Base-by-base conservation (phyloP, 305 asterid species). In the Striga hermonthica region DNA sequence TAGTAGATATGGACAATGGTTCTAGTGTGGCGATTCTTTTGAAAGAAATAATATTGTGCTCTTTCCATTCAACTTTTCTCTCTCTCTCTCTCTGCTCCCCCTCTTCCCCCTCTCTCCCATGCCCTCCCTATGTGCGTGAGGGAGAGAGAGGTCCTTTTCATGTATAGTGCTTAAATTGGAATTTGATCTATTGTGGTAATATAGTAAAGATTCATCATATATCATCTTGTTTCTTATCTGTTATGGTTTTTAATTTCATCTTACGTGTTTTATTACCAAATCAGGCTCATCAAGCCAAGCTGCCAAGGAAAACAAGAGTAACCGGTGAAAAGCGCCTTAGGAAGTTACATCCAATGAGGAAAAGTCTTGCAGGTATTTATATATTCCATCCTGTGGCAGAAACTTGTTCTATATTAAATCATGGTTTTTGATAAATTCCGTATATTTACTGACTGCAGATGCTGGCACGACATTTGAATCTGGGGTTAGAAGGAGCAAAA, bases 401-500 rank as follows among this genome's bases (percentile, higher is more conserved):
- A 58, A 15, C 38, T 48, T 57, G 59, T 43, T 5, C 40, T 70
- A 62, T 28, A 57, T 40, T 57, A 48, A 15, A 38, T 60, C 58
- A 52, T 64, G 39, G 67, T 69, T 22, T 22, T 22, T 38, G 22
- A 38, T 60, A 72, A 57, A 59, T 71, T 57, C 9, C 44, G 31
- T 69, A 37, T 58, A 16, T 62, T n/a, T 76, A 60, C 44, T 76
- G 70, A 66, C 73, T 78, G 75, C 90, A 91, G 98, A 82, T 40
- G 80, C 82, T 70, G 96, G 97, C 59, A 89, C 95, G 60, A 57
- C 84, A 36, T 80, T 81, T 64, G 95, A 84, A 65, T 45, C 75
- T 72, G 98, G 97, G 67, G 78, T 90, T 48, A 86, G 98, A 60
- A 83, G 94, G 73, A 92, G 98, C 89, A 86, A 80, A 84, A 79